Base-by-base conservation (phyloP, 345 rosid genomes). In the Camelina sativa region DNA sequence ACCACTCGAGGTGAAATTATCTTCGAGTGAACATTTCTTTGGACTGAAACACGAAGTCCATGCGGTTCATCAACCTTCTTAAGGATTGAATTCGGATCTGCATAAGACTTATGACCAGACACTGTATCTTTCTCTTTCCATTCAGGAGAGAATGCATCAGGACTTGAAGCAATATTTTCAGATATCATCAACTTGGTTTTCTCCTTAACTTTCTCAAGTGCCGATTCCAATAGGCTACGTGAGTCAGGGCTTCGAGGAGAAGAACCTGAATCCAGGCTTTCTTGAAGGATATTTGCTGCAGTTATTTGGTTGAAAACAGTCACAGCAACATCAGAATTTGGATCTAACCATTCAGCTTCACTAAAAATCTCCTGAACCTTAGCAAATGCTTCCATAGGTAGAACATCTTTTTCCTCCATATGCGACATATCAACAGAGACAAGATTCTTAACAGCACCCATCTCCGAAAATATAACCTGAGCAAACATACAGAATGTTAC, bases 391-490 rank as follows among this genome's bases (percentile, higher is more conserved):
- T 87, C 92, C 82, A 80, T 65, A 32, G 92, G 85, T 74, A 87
- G 84, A 65, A 86, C 88, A 61, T 87, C 88, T 80, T 83, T 86
- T 57, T 85, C 90, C 73, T 84, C 92, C 55, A 78, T 47, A 67
- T 74, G 80, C 1, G 81, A 85, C 58, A 85, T 72, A 81, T 82
- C 89, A 84, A 86, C 22, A 67, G 85, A 67, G 77, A 71, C 73
- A 65, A 67, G 73, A 73, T 83, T 77, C 20, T 80, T 72, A 74
- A 80, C 77, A 72, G 85, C 69, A 77, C 79, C 86, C 91, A 86
- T 86, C 63, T 91, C 92, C 17, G 97, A 86, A 75, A 88, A 88
- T 44, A 87, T 70, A 84, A 86, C 87, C 97, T 91, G 80, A 76
- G 84, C 35, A 71, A 76, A 82, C 19, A 74, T 57, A 70, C 41